Evolutionary conservation across 2,329 filamentous ascomycete genomes (phyloP), one percentile per base, ranked within the genome.

Genomic region (Xylaria sp.): DNA sequence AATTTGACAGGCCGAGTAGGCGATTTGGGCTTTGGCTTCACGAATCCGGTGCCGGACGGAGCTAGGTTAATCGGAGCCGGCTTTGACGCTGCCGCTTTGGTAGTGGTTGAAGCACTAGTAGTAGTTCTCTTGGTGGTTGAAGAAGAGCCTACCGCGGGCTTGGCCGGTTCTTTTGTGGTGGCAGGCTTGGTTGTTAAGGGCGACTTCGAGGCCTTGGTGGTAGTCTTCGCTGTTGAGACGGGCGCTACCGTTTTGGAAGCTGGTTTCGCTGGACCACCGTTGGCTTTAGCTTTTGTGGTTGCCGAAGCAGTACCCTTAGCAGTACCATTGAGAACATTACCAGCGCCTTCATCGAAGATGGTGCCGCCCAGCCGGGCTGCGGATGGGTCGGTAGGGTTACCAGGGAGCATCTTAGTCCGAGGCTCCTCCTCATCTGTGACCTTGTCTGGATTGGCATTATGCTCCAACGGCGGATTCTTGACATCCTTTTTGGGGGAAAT

Each of bases 1-100:
- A 92, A 79, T 60, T 85, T 86, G 54, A 88, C 80, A 9, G 89
- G 89, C 58, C 87, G 85, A 1, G 90, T 92, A 2, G 88, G 88
- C 11, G 90, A 92, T 75, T 87, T 88, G 42, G 83, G 77, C 73
- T 87, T 89, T 8, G 86, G 84, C 71, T 88, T 89, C 28, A 81
- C 77, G 63, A 84, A 83, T 2, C 77, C 79, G 6, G 78, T 73
- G 28, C 77, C 75, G n/a, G 73, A 72, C 25, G 79, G 71, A 19
- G 78, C 77, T 1, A 75, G 67, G 49, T 81, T 80, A 35, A 81
- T 69, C 2, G 80, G 71, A 9, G 78, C 73, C 8, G 80, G 79
- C 63, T 80, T 85, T 69, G 66, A 49, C 17, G 75, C 73, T 2
- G 73, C 65, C 1, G 76, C 66, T 2, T 75, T 79, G 11, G 73